These are phyloP conservation scores for Quercus lobata DNA, from an alignment of 331 rosid species.

Conservation along the genomic window DNA sequence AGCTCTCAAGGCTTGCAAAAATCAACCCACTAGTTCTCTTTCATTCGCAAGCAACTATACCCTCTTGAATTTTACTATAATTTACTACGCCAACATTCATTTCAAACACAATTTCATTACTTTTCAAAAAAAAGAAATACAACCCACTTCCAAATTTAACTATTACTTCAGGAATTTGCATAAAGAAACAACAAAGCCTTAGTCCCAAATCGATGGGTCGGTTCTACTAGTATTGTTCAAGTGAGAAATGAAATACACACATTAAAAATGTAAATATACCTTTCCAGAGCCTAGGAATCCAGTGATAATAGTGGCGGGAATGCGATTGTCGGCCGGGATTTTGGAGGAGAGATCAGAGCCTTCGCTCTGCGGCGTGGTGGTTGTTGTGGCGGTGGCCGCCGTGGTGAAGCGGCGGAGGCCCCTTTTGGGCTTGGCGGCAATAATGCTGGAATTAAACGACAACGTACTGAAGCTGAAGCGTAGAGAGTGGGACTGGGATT, in stretches of 20 bases:
- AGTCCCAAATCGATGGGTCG: too few species aligned
- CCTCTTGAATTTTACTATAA: not conserved
- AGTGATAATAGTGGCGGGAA: slow-evolving; percentile 92
- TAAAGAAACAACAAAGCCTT: too few species aligned
- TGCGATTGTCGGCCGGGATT: slow-evolving; percentile 69
- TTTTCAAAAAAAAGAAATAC: not conserved
- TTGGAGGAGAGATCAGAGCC: slow-evolving; percentile 53
- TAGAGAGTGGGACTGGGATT: slow-evolving; percentile 4
- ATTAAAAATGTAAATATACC: slow-evolving; percentile 28
- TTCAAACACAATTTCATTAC: not conserved
- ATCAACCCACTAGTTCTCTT: not conserved
- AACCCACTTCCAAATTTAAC: not conserved
- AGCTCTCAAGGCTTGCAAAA: not conserved
- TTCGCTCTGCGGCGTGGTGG: slow-evolving; percentile 54
- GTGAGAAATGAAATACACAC: too few species aligned
- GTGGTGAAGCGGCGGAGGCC: slow-evolving; percentile 32
- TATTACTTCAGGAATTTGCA: not conserved
- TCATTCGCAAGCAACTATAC: not conserved
- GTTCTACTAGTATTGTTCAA: too few species aligned
- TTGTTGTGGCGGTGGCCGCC: slow-evolving; percentile 43
- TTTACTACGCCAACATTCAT: not conserved
- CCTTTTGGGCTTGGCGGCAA: slow-evolving; percentile 19
- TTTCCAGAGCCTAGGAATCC: slow-evolving; percentile 96
- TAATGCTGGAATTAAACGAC: slow-evolving; percentile 17
- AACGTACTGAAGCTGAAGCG: slow-evolving; percentile 14